A percentile compares a stretch with the other conserved stretches of the same genome.
Evolutionary conservation across 495 filamentous ascomycete species (phyloP).

Genomic region (Peziza echinospora): DNA sequence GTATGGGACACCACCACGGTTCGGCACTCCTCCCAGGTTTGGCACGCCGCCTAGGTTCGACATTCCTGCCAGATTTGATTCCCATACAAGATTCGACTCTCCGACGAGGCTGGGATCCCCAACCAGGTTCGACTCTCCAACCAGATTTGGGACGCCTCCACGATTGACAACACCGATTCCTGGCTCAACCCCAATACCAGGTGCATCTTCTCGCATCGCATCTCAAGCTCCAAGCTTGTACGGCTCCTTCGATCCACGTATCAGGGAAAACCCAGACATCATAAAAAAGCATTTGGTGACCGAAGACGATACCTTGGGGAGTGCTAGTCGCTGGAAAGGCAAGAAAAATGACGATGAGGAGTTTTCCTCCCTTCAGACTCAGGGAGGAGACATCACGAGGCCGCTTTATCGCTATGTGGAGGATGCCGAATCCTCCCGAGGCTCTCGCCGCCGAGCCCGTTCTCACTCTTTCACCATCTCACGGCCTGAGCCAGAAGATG

Average conservation of each 20-base stretch:
- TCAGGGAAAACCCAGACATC: conserved; percentile 60
- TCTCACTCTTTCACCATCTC: conserved; percentile 68
- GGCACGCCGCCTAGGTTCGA: conserved; percentile 34
- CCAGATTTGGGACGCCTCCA: conserved; percentile 29
- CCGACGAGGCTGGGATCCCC: neutral
- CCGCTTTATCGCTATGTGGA: conserved; percentile 91
- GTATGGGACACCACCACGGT: neutral
- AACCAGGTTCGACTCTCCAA: conserved; percentile 4
- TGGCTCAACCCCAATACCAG: conserved; percentile 23
- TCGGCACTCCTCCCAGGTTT: conserved; percentile 8
- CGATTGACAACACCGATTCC: conserved; percentile 35
- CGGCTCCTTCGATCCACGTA: conserved; percentile 52
- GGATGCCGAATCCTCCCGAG: conserved; percentile 35
- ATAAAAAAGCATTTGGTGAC: conserved; percentile 58
- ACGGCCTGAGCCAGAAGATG: conserved; percentile 53
- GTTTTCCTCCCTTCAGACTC: conserved; percentile 81
- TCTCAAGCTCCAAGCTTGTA: conserved; percentile 37
- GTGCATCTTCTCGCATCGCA: conserved; percentile 18
- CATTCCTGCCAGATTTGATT: conserved; percentile 26
- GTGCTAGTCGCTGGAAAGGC: conserved; percentile 27
- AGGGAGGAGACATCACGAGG: conserved; percentile 83
- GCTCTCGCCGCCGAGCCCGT: conserved; percentile 27
- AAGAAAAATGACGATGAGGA: conserved; percentile 26
- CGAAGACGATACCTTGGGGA: conserved; percentile 22
- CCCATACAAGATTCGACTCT: neutral